phyloP scores from a whole-genome alignment of 2,329 filamentous ascomycete genomes.

The Claviceps paspali region DNA sequence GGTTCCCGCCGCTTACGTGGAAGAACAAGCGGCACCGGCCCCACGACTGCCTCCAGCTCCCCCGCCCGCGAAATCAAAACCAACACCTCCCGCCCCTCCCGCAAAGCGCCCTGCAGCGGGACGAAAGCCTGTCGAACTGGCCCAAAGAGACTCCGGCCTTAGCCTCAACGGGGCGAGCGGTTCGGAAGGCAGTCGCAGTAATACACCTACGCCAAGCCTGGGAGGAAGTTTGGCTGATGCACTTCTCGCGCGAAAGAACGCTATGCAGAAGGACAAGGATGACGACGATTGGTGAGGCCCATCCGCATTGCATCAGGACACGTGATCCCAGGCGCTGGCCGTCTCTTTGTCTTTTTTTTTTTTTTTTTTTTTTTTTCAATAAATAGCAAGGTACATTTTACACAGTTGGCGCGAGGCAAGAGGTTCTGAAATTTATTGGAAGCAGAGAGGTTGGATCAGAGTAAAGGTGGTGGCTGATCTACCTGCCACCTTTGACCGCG shows the following conservation, averaged over 20 bases:
- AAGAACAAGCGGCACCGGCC: conserved; percentile 58
- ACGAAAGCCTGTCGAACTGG: conserved; percentile 54
- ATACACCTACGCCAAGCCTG: conserved; percentile 55
- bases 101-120: conserved; percentile 61
- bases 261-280: conserved; percentile 55
- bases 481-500: not conserved
- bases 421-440: not conserved
- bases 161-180: conserved; percentile 42
- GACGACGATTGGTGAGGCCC: conserved; percentile 51
- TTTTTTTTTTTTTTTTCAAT: not conserved
- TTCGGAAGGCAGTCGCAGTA: conserved; percentile 48
- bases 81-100: conserved; percentile 61
- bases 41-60: conserved; percentile 51
- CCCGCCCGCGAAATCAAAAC: conserved; percentile 41
- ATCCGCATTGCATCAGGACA: not conserved
- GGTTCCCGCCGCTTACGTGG: conserved; percentile 86
- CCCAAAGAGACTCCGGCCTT: conserved; percentile 58
- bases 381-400: not conserved
- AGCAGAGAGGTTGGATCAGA: not conserved
- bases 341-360: conserved; percentile 6
- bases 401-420: not conserved
- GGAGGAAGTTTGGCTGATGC: conserved; percentile 65
- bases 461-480: not conserved
- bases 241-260: conserved; percentile 59
- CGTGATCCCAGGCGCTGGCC: conserved; percentile 6